phyloP scores from a whole-genome alignment of 2,329 filamentous ascomycete genomes.

The Cladophialophora carrionii region DNA sequence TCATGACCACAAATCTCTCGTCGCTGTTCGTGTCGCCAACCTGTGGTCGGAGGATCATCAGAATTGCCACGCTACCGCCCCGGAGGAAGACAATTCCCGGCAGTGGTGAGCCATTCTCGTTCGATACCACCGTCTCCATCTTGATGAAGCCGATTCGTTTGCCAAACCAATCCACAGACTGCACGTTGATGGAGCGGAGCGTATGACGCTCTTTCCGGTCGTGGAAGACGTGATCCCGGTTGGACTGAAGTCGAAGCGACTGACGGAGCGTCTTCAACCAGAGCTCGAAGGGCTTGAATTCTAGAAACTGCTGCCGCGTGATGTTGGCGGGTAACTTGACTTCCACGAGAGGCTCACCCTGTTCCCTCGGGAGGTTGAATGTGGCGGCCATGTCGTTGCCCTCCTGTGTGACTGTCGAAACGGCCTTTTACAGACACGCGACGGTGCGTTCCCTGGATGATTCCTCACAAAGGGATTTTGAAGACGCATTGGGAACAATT shows the following conservation, averaged over 20 bases:
- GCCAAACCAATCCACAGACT: conserved; percentile 59
- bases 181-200: conserved; percentile 57
- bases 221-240: conserved; percentile 57
- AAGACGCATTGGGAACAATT: not conserved
- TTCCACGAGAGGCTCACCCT: conserved; percentile 7
- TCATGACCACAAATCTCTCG: conserved; percentile 55
- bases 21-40: conserved; percentile 39
- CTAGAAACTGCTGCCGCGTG: conserved; percentile 10
- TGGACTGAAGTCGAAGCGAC: conserved; percentile 52
- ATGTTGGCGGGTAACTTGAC: conserved; percentile 14
- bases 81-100: conserved; percentile 61
- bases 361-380: conserved; percentile 13
- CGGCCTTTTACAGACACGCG: not conserved
- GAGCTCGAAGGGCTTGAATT: conserved; percentile 55
- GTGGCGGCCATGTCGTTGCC: not conserved
- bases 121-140: conserved; percentile 56
- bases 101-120: conserved; percentile 52
- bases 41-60: conserved; percentile 58
- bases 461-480: not conserved
- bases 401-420: not conserved
- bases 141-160: conserved; percentile 60
- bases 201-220: conserved; percentile 49
- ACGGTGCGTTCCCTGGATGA: not conserved
- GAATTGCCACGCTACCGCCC: conserved; percentile 61
- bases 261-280: conserved; percentile 57